Percentiles rank a stretch among this genome's conserved stretches.
Evolutionary conservation across 2,329 filamentous ascomycete genomes (phyloP).

Genomic region (Stachybotrys chartarum): DNA sequence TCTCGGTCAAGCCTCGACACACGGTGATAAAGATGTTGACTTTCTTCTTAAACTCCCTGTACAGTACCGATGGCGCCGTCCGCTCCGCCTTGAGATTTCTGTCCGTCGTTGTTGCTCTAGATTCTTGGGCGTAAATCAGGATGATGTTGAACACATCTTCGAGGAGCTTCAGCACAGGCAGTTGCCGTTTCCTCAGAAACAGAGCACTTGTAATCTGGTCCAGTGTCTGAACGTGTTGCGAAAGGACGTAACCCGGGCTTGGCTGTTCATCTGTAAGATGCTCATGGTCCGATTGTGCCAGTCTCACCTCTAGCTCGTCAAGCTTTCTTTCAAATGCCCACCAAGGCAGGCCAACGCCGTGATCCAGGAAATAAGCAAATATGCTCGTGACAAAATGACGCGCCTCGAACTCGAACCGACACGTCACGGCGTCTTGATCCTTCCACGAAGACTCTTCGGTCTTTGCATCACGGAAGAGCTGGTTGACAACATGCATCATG

Average conservation of each 20-base stretch:
- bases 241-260: conserved; percentile 60
- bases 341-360: conserved; percentile 71
- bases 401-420: conserved; percentile 67
- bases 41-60: conserved; percentile 62
- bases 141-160: conserved; percentile 70
- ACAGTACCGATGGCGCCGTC: conserved; percentile 37
- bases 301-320: conserved; percentile 49
- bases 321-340: conserved; percentile 59
- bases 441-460: conserved; percentile 25
- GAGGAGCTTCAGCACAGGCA: conserved; percentile 63
- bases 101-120: conserved; percentile 30
- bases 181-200: conserved; percentile 67
- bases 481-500: conserved; percentile 68
- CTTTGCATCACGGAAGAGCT: conserved; percentile 53
- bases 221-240: conserved; percentile 64
- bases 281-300: conserved; percentile 38
- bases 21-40: conserved; percentile 68
- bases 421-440: conserved; percentile 28
- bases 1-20: conserved; percentile 61
- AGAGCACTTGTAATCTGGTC: conserved; percentile 69
- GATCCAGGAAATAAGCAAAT: conserved; percentile 72
- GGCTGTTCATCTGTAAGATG: conserved; percentile 18
- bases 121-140: conserved; percentile 59
- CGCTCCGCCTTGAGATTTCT: conserved; percentile 9
- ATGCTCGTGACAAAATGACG: conserved; percentile 72